Base-by-base conservation (phyloP, 1,284 basidiomycete genomes). In the Volvariella volvacea region DNA sequence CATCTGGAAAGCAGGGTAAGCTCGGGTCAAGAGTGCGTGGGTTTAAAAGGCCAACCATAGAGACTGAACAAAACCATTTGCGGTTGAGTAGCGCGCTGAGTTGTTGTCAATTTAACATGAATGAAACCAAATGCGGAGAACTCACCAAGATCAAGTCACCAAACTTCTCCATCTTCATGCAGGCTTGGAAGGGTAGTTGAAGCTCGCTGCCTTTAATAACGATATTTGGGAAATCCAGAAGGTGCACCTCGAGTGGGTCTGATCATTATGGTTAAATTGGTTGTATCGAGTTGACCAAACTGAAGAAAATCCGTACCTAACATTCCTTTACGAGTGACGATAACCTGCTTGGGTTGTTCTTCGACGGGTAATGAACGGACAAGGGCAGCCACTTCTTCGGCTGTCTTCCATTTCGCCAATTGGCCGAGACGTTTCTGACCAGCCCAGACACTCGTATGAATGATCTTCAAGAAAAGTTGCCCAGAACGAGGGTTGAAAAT, bases 161-260 rank as follows among this genome's bases (percentile, higher is more conserved):
- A 54, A 99, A 98, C 68, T 98, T 97, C 76, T 99, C 96, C 81
- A 99, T 94, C 78, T 99, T 98, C 86, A 99, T 93, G 55, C 92
- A 95, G 14, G 95, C 93, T 70, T 99, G 95, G 92, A 99, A 99
- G 1, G 96, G 96, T 49, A 99, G 70, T 62, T 99, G 96, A 39
- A 99, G 73, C 66, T 99, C 96, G 53, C 90, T 94, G 44, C 96
- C 96, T 72, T 99, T 98, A 76, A 99, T 99, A 65, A 98, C 94
- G 57, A 99, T 97, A 70, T 99, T 99, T 44, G 96, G 96, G 86
- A 99, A 99, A 71, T 98, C 96, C 52, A 94, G 84, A 65, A 98
- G 79, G 64, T 99, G 96, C 48, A 99, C 96, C 73, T 99, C 96
- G 48, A 99, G 82, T 38, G 92, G 92, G 67, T 94, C 90, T 86